phyloP scores from a whole-genome alignment of 75 land plant genomes.

The Gnetum montanum region DNA sequence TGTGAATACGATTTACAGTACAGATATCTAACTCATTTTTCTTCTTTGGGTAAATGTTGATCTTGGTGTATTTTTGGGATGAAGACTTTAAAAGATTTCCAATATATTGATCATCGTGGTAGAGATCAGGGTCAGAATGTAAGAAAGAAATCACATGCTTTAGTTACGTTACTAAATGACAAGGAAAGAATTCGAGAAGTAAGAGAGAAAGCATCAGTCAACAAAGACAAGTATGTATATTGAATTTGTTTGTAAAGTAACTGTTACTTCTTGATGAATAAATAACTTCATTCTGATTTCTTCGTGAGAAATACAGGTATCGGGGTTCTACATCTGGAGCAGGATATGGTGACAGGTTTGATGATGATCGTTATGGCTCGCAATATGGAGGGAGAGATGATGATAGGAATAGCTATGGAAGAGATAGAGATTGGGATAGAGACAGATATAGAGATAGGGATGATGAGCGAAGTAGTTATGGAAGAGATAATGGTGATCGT shows the following conservation, averaged over 20 bases:
- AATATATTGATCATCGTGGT: conserved; percentile 88
- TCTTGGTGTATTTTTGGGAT: conserved; percentile 10
- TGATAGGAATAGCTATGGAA: conserved; percentile 57
- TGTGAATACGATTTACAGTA: too few species aligned
- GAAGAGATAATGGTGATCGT: conserved; percentile 49
- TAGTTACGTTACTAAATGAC: conserved; percentile 71
- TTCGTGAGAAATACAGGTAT: conserved; percentile 37
- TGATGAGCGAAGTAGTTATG: conserved; percentile 46
- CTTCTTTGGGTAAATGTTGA: too few species aligned
- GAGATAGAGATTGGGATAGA: conserved; percentile 49
- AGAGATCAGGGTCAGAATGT: conserved; percentile 92
- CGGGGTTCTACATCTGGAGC: conserved; percentile 62
- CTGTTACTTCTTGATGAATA: too few species aligned
- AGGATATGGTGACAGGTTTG: conserved; percentile 48
- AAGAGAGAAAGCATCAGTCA: conserved; percentile 73
- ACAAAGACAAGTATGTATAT: conserved; percentile 76
- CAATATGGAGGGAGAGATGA: conserved; percentile 46
- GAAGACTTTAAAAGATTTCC: conserved; percentile 81
- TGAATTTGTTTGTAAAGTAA: neutral
- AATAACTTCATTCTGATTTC: neutral
- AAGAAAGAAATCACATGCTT: conserved; percentile 79
- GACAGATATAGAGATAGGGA: conserved; percentile 54
- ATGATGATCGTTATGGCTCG: conserved; percentile 51
- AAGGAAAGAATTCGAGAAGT: conserved; percentile 90
- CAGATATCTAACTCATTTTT: too few species aligned